Evolutionary conservation across 2,329 filamentous ascomycete species (phyloP), one percentile per base, ranked within the genome.

Genomic region (Microthyrium microscopicum): DNA sequence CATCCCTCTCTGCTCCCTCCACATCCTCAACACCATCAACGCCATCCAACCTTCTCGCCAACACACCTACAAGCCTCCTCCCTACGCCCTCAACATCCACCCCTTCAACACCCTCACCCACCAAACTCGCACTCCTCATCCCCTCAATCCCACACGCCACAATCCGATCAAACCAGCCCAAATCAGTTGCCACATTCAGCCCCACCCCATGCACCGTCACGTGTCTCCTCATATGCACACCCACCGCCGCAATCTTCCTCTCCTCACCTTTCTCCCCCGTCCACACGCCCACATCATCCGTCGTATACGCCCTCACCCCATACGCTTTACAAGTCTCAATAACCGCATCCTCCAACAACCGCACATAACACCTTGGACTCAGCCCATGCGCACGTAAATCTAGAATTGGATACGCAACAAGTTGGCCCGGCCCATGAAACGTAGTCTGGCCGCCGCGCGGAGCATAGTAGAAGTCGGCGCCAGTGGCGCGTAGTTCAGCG

Each of bases 401-500:
- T n/a, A 92, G 53, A 32, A 94, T 71, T 3, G 87, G 83, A 62
- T 92, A 98, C n/a, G 85, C 72, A 22, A 94, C 80, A 31, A 92
- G 58, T 53, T 98, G 89, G 0, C 87, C 87, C 0, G 87, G 89
- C 0, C 87, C 89, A 52, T 98, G 89, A 59, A 93, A 95, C 3
- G 89, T 95, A 0, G 82, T 85, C 42, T 92, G 73, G 0, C 89
- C 89, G 40, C 89, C 89, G 35, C 89, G 74, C n/a, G 73, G 68
- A 11, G 81, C 77, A 45, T 74, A 66, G 27, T 70, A 55, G 44
- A 89, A 71, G n/a, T 68, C 60, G 3, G 77, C 78, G 22, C 58
- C 58, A 20, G 51, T 38, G 20, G 48, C 41, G 29, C 56, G 45
- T 21, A 63, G 45, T 42, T 53, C 50, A 19, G 37, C 48, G 2